phyloP scores from a whole-genome alignment of 139 green algal genomes.

The Chlorella sp. region DNA sequence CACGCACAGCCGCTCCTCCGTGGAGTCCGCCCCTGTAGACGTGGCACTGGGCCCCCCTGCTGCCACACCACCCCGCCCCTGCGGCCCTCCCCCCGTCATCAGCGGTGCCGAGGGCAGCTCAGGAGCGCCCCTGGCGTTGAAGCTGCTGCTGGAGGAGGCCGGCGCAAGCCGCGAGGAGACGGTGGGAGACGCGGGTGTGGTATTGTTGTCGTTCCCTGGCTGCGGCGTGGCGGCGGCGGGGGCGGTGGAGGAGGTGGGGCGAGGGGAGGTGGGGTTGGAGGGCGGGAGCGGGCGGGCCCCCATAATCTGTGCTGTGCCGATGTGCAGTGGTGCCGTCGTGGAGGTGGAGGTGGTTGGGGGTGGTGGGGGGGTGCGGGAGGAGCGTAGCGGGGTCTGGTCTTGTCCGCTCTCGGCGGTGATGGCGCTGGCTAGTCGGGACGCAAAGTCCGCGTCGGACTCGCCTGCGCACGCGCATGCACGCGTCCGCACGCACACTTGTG shows the following conservation, averaged over 20 bases:
- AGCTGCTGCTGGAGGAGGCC: too few species aligned
- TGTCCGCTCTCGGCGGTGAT: not conserved
- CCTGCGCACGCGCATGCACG: not conserved
- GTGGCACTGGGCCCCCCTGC: too few species aligned
- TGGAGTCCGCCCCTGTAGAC: not conserved
- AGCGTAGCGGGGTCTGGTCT: not conserved
- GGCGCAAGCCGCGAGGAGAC: too few species aligned
- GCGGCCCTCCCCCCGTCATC: too few species aligned
- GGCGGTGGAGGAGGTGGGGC: not conserved
- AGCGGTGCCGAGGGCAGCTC: too few species aligned
- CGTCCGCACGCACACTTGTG: not conserved
- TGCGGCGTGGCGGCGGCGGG: not conserved
- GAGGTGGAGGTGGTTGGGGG: not conserved
- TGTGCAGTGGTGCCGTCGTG: too few species aligned
- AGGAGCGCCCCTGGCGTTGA: too few species aligned
- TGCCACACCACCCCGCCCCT: too few species aligned
- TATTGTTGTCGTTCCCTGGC: too few species aligned
- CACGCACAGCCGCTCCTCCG: not conserved
- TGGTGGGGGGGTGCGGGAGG: not conserved
- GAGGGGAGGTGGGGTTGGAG: not conserved
- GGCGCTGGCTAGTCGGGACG: not conserved
- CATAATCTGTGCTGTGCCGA: too few species aligned
- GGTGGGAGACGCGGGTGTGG: too few species aligned
- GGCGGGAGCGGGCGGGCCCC: not conserved
- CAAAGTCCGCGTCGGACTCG: conserved; percentile 4